phyloP scores from a whole-genome alignment of 176 grass and related monocot species.

The Oropetium thomaeum region DNA sequence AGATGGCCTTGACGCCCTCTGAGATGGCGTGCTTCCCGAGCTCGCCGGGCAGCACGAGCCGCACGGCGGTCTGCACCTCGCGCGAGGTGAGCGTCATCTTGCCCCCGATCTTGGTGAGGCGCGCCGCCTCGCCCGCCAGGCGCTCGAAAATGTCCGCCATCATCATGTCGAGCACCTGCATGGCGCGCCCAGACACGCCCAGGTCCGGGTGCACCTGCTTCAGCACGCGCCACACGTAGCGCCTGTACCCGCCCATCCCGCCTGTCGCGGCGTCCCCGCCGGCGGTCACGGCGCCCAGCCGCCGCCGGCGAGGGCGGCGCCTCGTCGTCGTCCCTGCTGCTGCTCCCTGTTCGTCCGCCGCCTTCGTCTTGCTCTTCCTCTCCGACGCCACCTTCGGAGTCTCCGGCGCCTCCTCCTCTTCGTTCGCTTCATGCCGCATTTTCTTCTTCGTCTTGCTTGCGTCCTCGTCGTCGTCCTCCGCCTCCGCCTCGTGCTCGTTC shows the following conservation, averaged over 20 bases:
- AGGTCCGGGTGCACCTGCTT: conserved; percentile 88
- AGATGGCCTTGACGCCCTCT: conserved; percentile 53
- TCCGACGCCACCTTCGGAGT: conserved; percentile 15
- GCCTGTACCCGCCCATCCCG: conserved; percentile 63
- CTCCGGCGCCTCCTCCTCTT: neutral
- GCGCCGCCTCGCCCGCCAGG: conserved; percentile 60
- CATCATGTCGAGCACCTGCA: conserved; percentile 77
- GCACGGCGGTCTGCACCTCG: conserved; percentile 68
- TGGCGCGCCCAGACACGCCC: conserved; percentile 51
- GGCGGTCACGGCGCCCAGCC: neutral
- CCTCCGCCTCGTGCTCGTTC: neutral
- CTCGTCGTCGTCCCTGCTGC: neutral
- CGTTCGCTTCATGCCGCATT: neutral
- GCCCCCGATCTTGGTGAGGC: conserved; percentile 26
- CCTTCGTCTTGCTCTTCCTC: neutral
- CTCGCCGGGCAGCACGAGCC: conserved; percentile 57
- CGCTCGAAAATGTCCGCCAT: conserved; percentile 91
- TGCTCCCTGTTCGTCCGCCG: neutral
- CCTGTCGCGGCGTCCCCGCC: conserved; percentile 28
- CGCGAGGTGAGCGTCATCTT: conserved; percentile 47
- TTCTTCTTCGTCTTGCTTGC: neutral
- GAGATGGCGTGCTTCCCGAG: conserved; percentile 55
- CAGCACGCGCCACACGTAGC: conserved; percentile 79
- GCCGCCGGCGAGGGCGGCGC: neutral
- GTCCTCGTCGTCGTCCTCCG: neutral